Base-by-base conservation (phyloP, 345 rosid species). In the Gossypium stocksii region DNA sequence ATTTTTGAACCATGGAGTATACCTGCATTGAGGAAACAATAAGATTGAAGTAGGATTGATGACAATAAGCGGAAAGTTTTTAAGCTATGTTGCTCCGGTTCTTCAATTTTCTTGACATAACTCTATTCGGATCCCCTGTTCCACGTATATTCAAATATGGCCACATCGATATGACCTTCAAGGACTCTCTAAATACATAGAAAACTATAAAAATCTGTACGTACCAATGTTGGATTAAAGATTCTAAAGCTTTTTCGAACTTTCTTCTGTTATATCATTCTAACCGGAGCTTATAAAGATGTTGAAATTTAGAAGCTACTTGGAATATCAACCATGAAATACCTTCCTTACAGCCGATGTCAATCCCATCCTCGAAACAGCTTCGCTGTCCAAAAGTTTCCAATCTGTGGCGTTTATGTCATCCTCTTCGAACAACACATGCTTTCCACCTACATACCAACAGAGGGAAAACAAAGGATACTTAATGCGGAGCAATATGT, bases 321-420 rank as follows among this genome's bases (percentile, higher is more conserved):
- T 9, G 20, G 16, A 57, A 63, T 65, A 62, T 69, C 73, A 59
- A 11, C 51, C 67, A 71, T 66, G 6, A 0, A 70, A 62, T 82
- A 86, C 94, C 94, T 90, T 90, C 77, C 81, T 86, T 23, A 90
- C 94, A 72, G 89, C 89, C 68, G 92, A 81, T 3, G 94, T 90
- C 86, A 90, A 81, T 65, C 94, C 92, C 86, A 85, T 57, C 70
- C 66, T 81, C 19, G 90, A 80, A 71, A 90, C 82, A 16, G 85
- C 83, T 41, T 80, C 38, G 58, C 76, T 7, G 52, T 88, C 89
- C 66, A 90, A 87, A 49, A 75, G 85, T 63, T 85, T 90, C 89
- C 90, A 85, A 16, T 72, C 15, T 19, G 41, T 54, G 25, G 27
- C 49, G 76, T 83, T 79, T 71, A 75, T 70, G 4, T 13, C 29